These are phyloP conservation scores for Spergularia bocconei DNA, from an alignment of 148 eudicot species.

Conservation along the genomic window DNA sequence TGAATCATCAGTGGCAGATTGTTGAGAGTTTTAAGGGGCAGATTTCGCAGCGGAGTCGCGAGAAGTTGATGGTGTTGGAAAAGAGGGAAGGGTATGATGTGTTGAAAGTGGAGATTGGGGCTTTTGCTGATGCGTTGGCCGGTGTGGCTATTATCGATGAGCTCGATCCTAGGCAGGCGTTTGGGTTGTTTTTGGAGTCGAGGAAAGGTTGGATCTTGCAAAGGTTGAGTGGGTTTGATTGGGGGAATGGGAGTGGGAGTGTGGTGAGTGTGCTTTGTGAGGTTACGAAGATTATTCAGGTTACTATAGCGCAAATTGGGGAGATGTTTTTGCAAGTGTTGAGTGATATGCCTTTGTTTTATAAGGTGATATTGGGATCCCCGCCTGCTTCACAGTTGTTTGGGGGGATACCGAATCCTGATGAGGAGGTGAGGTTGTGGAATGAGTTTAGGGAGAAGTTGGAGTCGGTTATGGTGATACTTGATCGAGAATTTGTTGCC, in stretches of 20 bases:
- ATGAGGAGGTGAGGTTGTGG: slow-evolving; percentile 92
- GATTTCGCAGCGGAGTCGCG: slow-evolving; percentile 89
- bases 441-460: slow-evolving; percentile 69
- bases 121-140: slow-evolving; percentile 80
- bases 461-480: slow-evolving; percentile 63
- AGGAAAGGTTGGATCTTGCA: slow-evolving; percentile 74
- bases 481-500: slow-evolving; percentile 67
- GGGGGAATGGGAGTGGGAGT: slow-evolving; percentile 33
- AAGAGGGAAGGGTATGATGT: slow-evolving; percentile 38
- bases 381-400: slow-evolving; percentile 97
- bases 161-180: slow-evolving; percentile 62
- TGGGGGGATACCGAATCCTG: slow-evolving; percentile 87
- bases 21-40: slow-evolving; percentile 89
- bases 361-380: slow-evolving; percentile 69
- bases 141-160: slow-evolving; percentile 82
- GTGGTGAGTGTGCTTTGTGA: slow-evolving; percentile 71
- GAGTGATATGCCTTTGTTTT: slow-evolving; percentile 88
- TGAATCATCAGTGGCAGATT: slow-evolving; percentile 95
- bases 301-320: slow-evolving; percentile 82
- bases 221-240: slow-evolving; percentile 49
- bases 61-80: slow-evolving; percentile 52
- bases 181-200: slow-evolving; percentile 70
- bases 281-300: slow-evolving; percentile 82
- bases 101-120: slow-evolving; percentile 35
- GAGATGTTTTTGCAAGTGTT: slow-evolving; percentile 88